Base-by-base conservation (phyloP, 1,139 yeast genomes). In the Lodderomyces metapsilosis region DNA sequence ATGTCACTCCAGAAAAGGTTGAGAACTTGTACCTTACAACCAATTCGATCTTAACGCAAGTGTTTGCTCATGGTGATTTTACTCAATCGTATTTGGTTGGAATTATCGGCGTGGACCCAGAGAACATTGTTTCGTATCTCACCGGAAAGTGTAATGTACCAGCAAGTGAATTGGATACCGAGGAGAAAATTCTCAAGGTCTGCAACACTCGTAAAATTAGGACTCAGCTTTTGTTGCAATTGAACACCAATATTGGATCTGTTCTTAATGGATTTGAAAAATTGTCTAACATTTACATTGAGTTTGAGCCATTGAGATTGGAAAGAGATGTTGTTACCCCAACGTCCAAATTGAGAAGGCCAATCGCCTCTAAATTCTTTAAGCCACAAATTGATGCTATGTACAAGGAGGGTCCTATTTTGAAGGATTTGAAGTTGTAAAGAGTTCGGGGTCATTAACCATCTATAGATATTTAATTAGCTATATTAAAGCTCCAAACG, bases 1-100 rank as follows among this genome's bases (percentile, higher is more conserved):
- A 85, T 59, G 78, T 85, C 42, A 83, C 89, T 2, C 91, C 92
- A 2, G 94, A 85, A 57, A 81, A 78, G 59, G 80, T 85, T 48
- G 94, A 85, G 56, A 82, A 80, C 54, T 64, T 67, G 17, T 84
- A 84, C 53, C 64, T 82, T 36, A 71, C 85, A 3, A 60, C 66
- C 12, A 74, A 77, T 49, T 74, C 84, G 5, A 57, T 76, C 17
- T 54, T 78, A 18, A 62, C 76, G 8, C 89, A 84, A 58, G 57
- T 79, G 13, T 84, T 74, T 56, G 77, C 79, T 11, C 67, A 66
- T 46, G 71, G 71, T 11, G 68, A 66, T 40, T 61, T 67, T 3
- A 51, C 57, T 22, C 51, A 62, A 36, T 53, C 60, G 12, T 64
- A 42, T 43, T 56, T 66, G 43, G 67, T 66, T 7, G 68, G 58